phyloP scores from a whole-genome alignment of 2,329 filamentous ascomycete genomes.

The Aspergillus pseudoglaucus region DNA sequence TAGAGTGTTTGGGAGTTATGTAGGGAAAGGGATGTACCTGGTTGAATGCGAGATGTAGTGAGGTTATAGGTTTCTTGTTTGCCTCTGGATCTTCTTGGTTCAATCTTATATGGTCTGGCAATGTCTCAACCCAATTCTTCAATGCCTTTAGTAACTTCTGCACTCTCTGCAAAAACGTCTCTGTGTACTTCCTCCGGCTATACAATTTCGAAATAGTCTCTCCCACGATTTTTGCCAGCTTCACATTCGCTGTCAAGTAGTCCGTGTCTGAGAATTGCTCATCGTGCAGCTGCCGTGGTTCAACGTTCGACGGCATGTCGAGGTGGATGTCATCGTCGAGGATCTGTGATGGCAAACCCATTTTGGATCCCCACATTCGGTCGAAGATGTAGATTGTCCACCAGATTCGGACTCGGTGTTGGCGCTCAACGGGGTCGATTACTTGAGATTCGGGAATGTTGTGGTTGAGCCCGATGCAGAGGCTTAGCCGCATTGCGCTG shows the following conservation, averaged over 20 bases:
- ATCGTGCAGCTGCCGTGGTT: conserved; percentile 23
- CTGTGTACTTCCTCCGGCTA: conserved; percentile 30
- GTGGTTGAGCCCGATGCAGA: conserved; percentile 41
- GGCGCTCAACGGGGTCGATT: conserved; percentile 33
- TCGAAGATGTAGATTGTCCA: conserved; percentile 36
- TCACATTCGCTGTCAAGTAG: conserved; percentile 32
- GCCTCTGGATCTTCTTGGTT: conserved; percentile 26
- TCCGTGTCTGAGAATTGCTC: conserved; percentile 33
- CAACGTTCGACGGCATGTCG: conserved; percentile 30
- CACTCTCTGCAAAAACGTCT: conserved; percentile 34
- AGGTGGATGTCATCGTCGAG: conserved; percentile 43
- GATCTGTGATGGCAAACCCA: conserved; percentile 45
- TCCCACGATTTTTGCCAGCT: conserved; percentile 31
- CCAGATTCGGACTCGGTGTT: conserved; percentile 33
- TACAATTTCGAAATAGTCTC: conserved; percentile 31
- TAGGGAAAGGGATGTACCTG: too few relatives aligned
- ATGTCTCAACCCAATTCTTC: conserved; percentile 32
- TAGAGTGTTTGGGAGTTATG: too few relatives aligned
- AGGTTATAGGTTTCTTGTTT: conserved; percentile 28
- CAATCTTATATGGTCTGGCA: conserved; percentile 29
- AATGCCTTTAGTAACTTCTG: conserved; percentile 34
- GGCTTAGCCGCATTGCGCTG: conserved; percentile 37
- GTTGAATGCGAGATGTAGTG: conserved; percentile 34
- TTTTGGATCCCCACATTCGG: conserved; percentile 45
- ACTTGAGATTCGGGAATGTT: conserved; percentile 31